Conservation (phyloP, 2,329 filamentous ascomycete species). For the Pestalotiopsis sp. region DNA sequence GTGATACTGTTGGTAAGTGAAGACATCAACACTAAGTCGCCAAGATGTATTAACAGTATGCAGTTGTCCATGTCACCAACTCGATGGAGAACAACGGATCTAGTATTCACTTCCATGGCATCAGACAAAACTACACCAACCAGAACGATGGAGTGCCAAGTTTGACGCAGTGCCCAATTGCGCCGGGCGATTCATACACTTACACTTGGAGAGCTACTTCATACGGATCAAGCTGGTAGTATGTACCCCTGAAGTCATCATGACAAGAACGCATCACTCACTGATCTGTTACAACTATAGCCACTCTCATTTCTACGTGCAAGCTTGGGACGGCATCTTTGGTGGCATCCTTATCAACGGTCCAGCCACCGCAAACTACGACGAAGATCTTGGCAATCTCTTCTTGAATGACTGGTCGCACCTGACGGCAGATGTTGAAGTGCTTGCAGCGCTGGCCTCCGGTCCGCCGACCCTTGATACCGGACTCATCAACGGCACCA, state of each 20-base stretch:
- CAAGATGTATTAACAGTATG: slow-evolving; percentile 22
- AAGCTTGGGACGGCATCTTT: slow-evolving; percentile 56
- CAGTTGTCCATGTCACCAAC: slow-evolving; percentile 56
- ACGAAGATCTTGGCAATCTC: slow-evolving; percentile 63
- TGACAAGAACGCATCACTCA: slow-evolving; percentile 43
- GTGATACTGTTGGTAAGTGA: slow-evolving; percentile 5
- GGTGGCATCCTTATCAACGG: slow-evolving; percentile 66
- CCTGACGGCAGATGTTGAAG: slow-evolving; percentile 40
- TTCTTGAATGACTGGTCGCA: slow-evolving; percentile 64
- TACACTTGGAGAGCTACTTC: slow-evolving; percentile 60
- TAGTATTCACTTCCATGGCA: slow-evolving; percentile 65
- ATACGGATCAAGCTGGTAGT: slow-evolving; percentile 57
- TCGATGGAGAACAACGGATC: slow-evolving; percentile 54
- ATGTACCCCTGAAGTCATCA: background rate
- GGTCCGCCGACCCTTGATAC: slow-evolving; percentile 44
- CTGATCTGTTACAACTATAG: background rate
- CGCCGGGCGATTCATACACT: slow-evolving; percentile 52
- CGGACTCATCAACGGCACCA: slow-evolving; percentile 38
- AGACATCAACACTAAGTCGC: background rate
- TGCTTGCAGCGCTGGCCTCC: slow-evolving; percentile 23
- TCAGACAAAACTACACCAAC: slow-evolving; percentile 58
- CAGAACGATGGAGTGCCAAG: slow-evolving; percentile 58
- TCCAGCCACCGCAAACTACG: slow-evolving; percentile 60
- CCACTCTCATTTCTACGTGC: slow-evolving; percentile 52
- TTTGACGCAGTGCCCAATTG: slow-evolving; percentile 53